A percentile compares a stretch with the other conserved stretches of the same genome.
Conservation (phyloP, 306 rosid genomes). For the Fagus crenata region DNA sequence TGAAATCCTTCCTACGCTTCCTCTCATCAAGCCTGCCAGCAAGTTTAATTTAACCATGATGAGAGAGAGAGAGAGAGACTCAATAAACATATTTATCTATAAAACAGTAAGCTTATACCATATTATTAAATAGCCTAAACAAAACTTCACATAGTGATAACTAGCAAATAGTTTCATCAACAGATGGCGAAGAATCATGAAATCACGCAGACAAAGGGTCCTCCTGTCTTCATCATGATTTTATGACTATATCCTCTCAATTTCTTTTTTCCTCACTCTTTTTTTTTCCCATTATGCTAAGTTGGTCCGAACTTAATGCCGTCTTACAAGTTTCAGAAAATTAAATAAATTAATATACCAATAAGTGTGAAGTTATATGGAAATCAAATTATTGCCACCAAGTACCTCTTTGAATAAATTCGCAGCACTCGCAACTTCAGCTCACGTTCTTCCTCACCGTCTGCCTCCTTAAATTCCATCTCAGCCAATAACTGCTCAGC, state of each 20-base stretch:
- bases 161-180: neutral
- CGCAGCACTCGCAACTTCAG: conserved; percentile 76
- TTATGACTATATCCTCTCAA: neutral
- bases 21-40: conserved; percentile 91
- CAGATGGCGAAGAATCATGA: neutral
- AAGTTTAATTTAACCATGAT: conserved; percentile 17
- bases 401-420: conserved; percentile 75
- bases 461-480: conserved; percentile 95
- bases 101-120: neutral
- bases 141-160: neutral
- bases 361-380: conserved; percentile 8
- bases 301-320: neutral
- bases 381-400: conserved; percentile 21
- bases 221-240: neutral
- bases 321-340: neutral
- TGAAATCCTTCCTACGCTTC: conserved; percentile 85
- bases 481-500: conserved; percentile 91
- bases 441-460: conserved; percentile 81
- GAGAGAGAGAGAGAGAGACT: conserved; percentile 7
- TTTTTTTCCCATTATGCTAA: neutral
- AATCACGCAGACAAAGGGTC: neutral
- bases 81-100: neutral
- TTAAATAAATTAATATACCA: neutral
- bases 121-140: neutral
- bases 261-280: neutral